Evolutionary conservation across 2,329 filamentous ascomycete species (phyloP), one percentile per base, ranked within the genome.

Genomic region (Aspergillus jensenii): DNA sequence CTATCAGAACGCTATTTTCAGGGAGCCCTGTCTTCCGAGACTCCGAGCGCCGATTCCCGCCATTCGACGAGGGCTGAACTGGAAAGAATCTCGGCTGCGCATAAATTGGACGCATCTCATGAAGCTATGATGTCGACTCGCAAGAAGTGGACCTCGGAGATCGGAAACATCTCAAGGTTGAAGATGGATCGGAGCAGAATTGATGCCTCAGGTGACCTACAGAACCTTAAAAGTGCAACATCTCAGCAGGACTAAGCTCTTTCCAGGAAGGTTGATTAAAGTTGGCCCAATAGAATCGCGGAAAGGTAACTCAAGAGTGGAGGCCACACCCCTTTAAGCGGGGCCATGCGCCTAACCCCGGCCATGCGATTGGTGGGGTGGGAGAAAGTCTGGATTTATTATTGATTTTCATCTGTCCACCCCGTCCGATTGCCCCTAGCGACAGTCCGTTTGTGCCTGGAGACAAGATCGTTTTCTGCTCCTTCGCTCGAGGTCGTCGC

Each of bases 401-500:
- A 31, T 31, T 31, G 27, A 31, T 11, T 31, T 46, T 52, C 52
- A 51, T 56, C 53, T 52, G 56, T n/a, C 51, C 47, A 58, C 46
- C 51, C 56, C 9, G 27, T 31, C 27, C 55, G 60, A 64, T 64
- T 64, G 62, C 62, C 62, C 62, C 62, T 62, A 64, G 62, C 62
- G 62, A 64, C 62, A 56, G 49, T 21, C 31, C 27, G 27, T 21
- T 14, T 41, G 23, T 41, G 40, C 9, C 12, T 37, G 12, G 35
- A n/a, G 15, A 37, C 35, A n/a, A 37, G 15, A 31, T 31, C 27
- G 27, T 11, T 31, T 31, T 11, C 27, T 31, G 27, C 27, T 31
- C 27, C 9, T 31, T 11, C 27, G 27, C 27, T 31, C 27, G 27
- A 31, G 27, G 27, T 31, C 27, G 27, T 31, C 27, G 27, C 27